phyloP scores from a whole-genome alignment of 2,329 filamentous ascomycete species.

The Alternaria ethzedia region DNA sequence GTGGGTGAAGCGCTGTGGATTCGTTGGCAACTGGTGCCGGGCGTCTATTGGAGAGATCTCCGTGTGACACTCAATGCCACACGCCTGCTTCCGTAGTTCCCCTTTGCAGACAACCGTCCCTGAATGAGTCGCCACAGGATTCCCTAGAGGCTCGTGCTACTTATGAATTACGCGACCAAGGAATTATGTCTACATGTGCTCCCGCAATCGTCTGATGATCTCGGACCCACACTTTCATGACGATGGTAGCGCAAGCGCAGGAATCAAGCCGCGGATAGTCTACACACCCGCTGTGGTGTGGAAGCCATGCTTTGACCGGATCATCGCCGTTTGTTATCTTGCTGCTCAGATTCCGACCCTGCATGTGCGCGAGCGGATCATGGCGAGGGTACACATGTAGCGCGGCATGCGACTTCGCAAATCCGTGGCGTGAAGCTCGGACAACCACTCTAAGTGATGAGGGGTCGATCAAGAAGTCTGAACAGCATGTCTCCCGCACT shows the following conservation, averaged over 20 bases:
- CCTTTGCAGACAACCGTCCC: slow-evolving; percentile 11
- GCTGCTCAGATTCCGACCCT: slow-evolving; percentile 25
- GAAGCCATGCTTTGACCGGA: neutral
- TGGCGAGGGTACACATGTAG: slow-evolving; percentile 37
- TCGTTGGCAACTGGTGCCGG: slow-evolving; percentile 39
- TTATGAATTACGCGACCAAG: slow-evolving; percentile 12
- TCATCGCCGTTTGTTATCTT: slow-evolving; percentile 16
- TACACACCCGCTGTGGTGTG: slow-evolving; percentile 3
- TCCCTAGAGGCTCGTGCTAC: slow-evolving; percentile 5
- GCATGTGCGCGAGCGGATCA: slow-evolving; percentile 37
- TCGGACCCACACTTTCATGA: slow-evolving; percentile 17
- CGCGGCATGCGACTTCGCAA: slow-evolving; percentile 34
- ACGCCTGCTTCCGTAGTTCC: slow-evolving; percentile 23
- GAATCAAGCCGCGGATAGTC: slow-evolving; percentile 9
- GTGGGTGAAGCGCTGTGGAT: slow-evolving; percentile 39
- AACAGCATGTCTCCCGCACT: slow-evolving; percentile 32
- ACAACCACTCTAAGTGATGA: slow-evolving; percentile 35
- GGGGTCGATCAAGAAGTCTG: slow-evolving; percentile 29
- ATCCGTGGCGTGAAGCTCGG: slow-evolving; percentile 26
- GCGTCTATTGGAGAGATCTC: slow-evolving; percentile 44
- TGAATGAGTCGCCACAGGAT: slow-evolving; percentile 12
- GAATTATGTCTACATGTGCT: slow-evolving; percentile 9
- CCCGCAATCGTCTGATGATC: slow-evolving; percentile 13
- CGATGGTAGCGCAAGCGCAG: slow-evolving; percentile 19
- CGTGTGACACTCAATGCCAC: slow-evolving; percentile 41